Evolutionary conservation across 2,329 filamentous ascomycete genomes (phyloP).

Genomic region (Colletotrichum trifolii): DNA sequence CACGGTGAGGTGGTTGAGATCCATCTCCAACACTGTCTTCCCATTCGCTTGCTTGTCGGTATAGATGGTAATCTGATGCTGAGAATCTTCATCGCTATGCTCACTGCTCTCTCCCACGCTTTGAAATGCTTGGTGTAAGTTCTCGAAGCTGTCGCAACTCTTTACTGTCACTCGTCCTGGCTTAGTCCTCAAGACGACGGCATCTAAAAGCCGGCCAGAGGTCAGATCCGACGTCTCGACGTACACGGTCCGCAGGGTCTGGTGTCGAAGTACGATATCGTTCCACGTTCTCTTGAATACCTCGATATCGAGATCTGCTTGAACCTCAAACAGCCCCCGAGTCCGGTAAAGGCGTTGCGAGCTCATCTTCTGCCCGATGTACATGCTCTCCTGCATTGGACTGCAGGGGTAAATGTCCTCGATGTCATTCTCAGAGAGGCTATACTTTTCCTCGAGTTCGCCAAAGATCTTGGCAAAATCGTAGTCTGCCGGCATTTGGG

Average conservation of each 20-base stretch:
- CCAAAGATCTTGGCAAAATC: neutral
- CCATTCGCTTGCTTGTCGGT: neutral
- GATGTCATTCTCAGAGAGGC: slow-evolving; percentile 27
- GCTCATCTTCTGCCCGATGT: slow-evolving; percentile 45
- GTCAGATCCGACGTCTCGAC: slow-evolving; percentile 16
- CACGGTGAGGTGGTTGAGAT: slow-evolving; percentile 27
- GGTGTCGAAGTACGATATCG: slow-evolving; percentile 29
- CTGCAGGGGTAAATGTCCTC: slow-evolving; percentile 51
- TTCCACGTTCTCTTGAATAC: slow-evolving; percentile 18
- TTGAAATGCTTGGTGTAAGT: slow-evolving; percentile 9
- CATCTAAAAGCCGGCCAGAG: slow-evolving; percentile 5
- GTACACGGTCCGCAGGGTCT: slow-evolving; percentile 32
- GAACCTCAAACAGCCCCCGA: slow-evolving; percentile 13
- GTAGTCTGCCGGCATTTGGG: slow-evolving; percentile 10
- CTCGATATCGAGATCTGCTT: neutral
- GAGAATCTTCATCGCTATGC: neutral
- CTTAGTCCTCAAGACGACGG: slow-evolving; percentile 29
- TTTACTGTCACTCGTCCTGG: slow-evolving; percentile 22
- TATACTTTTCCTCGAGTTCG: neutral
- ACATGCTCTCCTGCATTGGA: slow-evolving; percentile 50
- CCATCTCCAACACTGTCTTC: slow-evolving; percentile 5
- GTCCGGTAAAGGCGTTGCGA: slow-evolving; percentile 43
- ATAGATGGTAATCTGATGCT: slow-evolving; percentile 19
- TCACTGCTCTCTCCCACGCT: neutral
- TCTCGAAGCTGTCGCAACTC: slow-evolving; percentile 19